Percentiles rank a stretch among this genome's conserved stretches.
Evolutionary conservation across 768 basidiomycete genomes (phyloP).

Genomic region (Pholiota conissans): DNA sequence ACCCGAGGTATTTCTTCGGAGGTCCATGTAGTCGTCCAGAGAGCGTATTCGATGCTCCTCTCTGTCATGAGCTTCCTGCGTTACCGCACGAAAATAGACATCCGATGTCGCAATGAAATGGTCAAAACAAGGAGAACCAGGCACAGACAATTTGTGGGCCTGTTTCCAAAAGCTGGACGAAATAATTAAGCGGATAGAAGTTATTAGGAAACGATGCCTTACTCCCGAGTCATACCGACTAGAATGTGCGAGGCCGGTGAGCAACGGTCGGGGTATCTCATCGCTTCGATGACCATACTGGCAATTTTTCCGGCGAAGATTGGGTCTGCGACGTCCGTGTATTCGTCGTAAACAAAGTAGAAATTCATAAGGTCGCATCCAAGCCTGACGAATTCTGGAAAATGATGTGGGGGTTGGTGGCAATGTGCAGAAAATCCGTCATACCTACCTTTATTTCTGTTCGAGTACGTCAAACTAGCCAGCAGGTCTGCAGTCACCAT

Average conservation of each 20-base stretch:
- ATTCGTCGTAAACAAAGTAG: conserved; percentile 51
- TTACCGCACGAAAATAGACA: conserved; percentile 41
- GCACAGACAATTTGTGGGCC: conserved; percentile 9
- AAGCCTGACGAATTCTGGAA: conserved; percentile 19
- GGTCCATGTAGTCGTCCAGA: conserved; percentile 51
- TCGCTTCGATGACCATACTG: conserved; percentile 38
- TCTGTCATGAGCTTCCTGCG: conserved; percentile 43
- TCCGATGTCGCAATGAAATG: conserved; percentile 38
- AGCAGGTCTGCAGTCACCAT: conserved; percentile 11
- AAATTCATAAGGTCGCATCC: conserved; percentile 50
- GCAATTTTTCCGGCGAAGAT: conserved; percentile 28
- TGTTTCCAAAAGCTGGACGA: conserved; percentile 22
- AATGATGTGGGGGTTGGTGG: neutral
- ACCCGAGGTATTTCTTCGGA: conserved; percentile 56
- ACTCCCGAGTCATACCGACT: conserved; percentile 40
- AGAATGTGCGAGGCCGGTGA: conserved; percentile 23
- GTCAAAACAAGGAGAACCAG: conserved; percentile 19
- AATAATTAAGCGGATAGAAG: neutral
- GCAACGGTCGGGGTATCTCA: conserved; percentile 36
- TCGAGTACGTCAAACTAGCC: conserved; percentile 18
- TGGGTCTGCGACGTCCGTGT: conserved; percentile 40
- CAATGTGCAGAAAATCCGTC: neutral
- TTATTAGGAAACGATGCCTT: conserved; percentile 2
- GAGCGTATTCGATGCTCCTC: conserved; percentile 35
- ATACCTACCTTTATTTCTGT: conserved; percentile 10